A percentile compares a stretch with the other conserved stretches of the same genome.
Conservation (phyloP, 805 yeast genomes). For the Cyberlindnera xishuangbannaensis region DNA sequence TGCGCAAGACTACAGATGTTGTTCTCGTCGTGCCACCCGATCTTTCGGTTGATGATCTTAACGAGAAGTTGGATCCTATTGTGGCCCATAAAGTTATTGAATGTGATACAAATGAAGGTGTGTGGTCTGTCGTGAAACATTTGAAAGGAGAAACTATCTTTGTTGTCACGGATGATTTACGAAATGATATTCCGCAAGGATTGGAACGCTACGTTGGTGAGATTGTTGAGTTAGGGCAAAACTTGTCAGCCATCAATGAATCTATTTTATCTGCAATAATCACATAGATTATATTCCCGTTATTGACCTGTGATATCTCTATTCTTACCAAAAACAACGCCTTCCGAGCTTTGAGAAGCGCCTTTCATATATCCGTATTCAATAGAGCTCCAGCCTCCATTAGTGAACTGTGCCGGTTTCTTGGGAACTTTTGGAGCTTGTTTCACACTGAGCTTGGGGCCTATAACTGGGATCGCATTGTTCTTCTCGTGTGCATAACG, state of each 20-base stretch:
- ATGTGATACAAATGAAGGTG: slow-evolving; percentile 43
- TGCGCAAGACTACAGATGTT: slow-evolving; percentile 23
- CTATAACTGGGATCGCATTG: slow-evolving; percentile 45
- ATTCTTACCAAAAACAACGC: slow-evolving; percentile 47
- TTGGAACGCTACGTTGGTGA: slow-evolving; percentile 26
- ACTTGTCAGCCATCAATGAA: slow-evolving; percentile 20
- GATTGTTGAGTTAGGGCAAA: slow-evolving; percentile 22
- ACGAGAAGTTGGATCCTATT: slow-evolving; percentile 21
- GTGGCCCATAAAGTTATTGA: slow-evolving; percentile 25
- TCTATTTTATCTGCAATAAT: slow-evolving; percentile 19
- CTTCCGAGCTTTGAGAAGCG: slow-evolving; percentile 47
- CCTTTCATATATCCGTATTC: slow-evolving; percentile 60
- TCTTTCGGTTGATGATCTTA: slow-evolving; percentile 15
- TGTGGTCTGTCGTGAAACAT: slow-evolving; percentile 53
- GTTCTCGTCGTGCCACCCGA: slow-evolving; percentile 33
- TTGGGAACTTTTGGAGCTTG: slow-evolving; percentile 46
- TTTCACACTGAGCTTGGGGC: slow-evolving; percentile 49
- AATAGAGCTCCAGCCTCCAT: slow-evolving; percentile 43
- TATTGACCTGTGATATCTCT: slow-evolving; percentile 34
- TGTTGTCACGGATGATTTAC: slow-evolving; percentile 24
- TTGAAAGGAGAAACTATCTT: slow-evolving; percentile 32
- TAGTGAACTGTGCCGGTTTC: slow-evolving; percentile 44
- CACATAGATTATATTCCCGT: slow-evolving; percentile 3
- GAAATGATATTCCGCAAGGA: slow-evolving; percentile 26
- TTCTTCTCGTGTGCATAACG: slow-evolving; percentile 56